A percentile compares a stretch with the other conserved stretches of the same genome.
phyloP scores from a whole-genome alignment of 2,329 filamentous ascomycete species.

The Didymosphaeria variabile region DNA sequence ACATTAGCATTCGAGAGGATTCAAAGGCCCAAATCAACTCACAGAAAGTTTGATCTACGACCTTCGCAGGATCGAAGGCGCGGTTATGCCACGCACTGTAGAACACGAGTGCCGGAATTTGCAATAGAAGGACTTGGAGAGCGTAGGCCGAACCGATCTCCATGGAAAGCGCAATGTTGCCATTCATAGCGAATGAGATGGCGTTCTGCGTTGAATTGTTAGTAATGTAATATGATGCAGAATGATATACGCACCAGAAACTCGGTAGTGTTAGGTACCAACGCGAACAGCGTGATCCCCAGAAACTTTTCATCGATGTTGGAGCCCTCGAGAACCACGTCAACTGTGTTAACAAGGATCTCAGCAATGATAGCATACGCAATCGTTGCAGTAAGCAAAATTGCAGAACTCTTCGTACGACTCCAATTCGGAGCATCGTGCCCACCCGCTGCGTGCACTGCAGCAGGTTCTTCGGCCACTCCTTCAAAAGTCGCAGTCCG shows the following conservation, averaged over 20 bases:
- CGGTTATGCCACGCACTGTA: slow-evolving; percentile 81
- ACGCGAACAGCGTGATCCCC: slow-evolving; percentile 93
- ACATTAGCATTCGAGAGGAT: slow-evolving; percentile 22
- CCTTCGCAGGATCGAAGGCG: slow-evolving; percentile 63
- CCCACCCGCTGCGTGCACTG: slow-evolving; percentile 63
- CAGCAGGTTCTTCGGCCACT: slow-evolving; percentile 56
- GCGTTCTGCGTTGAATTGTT: slow-evolving; percentile 71
- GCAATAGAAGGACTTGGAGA: slow-evolving; percentile 91
- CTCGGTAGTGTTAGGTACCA: slow-evolving; percentile 98
- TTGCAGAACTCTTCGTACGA: slow-evolving; percentile 85
- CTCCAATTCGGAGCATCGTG: slow-evolving; percentile 99
- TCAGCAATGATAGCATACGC: slow-evolving; percentile 97
- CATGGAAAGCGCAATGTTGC: slow-evolving; percentile 98
- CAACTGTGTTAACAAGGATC: slow-evolving; percentile 95
- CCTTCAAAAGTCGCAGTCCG: slow-evolving; percentile 50
- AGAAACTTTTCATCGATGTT: slow-evolving; percentile 97
- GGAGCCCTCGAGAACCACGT: slow-evolving; percentile 90
- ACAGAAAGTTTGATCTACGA: slow-evolving; percentile 73
- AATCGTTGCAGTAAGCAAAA: slow-evolving; percentile 86
- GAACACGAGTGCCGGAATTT: slow-evolving; percentile 90
- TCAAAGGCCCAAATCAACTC: slow-evolving; percentile 30
- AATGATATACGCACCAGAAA: slow-evolving; percentile 74
- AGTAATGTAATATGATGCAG: not conserved
- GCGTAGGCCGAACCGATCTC: slow-evolving; percentile 98
- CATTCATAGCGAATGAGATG: slow-evolving; percentile 99